phyloP scores from a whole-genome alignment of 352 stramenopile species.

The Phytophthora pseudosyringae region DNA sequence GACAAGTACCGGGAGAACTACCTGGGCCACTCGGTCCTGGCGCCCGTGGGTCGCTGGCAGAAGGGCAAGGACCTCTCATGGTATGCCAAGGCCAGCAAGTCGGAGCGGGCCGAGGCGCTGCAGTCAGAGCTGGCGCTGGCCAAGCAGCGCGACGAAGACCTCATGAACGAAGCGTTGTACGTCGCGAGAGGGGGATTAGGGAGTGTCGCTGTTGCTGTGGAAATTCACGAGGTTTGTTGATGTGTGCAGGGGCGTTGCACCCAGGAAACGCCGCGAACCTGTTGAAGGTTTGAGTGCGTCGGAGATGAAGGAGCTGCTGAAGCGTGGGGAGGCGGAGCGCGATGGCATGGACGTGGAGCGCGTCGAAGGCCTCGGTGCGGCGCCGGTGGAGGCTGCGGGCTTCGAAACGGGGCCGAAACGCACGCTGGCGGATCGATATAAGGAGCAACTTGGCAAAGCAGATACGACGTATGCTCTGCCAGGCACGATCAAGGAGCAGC shows the following conservation, averaged over 20 bases:
- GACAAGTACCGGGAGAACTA: slow-evolving; percentile 95
- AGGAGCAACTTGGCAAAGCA: slow-evolving; percentile 58
- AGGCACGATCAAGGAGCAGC: slow-evolving; percentile 38
- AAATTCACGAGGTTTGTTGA: slow-evolving; percentile 8
- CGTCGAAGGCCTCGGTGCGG: slow-evolving; percentile 87
- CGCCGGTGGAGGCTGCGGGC: slow-evolving; percentile 50
- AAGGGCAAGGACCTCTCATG: slow-evolving; percentile 91
- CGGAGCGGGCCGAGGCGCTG: slow-evolving; percentile 56
- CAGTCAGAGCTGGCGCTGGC: slow-evolving; percentile 71
- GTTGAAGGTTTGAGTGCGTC: slow-evolving; percentile 64
- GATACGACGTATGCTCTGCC: slow-evolving; percentile 74
- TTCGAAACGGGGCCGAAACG: slow-evolving; percentile 61
- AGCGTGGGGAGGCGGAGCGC: slow-evolving; percentile 75
- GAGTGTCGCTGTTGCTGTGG: background rate
- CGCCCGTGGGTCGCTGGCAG: slow-evolving; percentile 90
- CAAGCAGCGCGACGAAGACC: slow-evolving; percentile 87
- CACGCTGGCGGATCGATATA: slow-evolving; percentile 76
- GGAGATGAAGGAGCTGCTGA: slow-evolving; percentile 89
- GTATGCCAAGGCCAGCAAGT: slow-evolving; percentile 85
- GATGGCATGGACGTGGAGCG: slow-evolving; percentile 76
- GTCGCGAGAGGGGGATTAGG: slow-evolving; percentile 9
- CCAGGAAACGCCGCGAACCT: slow-evolving; percentile 52
- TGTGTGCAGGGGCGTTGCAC: slow-evolving; percentile 63
- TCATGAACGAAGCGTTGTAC: slow-evolving; percentile 91
- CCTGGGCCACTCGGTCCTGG: slow-evolving; percentile 87